Percentiles rank a stretch among this genome's conserved stretches.
Conservation (phyloP, 129 eudicot genomes). For the Flaveria bidentis region DNA sequence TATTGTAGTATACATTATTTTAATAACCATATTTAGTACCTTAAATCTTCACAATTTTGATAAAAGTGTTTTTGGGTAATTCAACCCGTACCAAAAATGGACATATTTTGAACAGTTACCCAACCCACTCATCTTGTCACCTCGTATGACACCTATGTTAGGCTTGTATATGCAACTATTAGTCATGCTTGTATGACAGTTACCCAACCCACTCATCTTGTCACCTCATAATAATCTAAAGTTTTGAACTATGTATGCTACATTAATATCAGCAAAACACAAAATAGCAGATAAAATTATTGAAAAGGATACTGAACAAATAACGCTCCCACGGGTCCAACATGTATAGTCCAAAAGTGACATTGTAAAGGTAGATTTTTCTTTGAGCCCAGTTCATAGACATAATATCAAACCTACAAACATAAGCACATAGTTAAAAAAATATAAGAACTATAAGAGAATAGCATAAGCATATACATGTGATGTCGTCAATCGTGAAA, state of each 20-base stretch:
- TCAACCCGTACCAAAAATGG: background rate
- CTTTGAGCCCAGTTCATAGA: conserved; percentile 83
- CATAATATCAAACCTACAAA: conserved; percentile 3
- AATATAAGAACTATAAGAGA: background rate
- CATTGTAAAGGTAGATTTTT: conserved; percentile 81
- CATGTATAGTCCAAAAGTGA: conserved; percentile 92
- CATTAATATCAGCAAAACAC: background rate
- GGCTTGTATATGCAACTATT: background rate
- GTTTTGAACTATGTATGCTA: background rate
- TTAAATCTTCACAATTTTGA: background rate
- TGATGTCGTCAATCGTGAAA: background rate
- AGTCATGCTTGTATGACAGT: background rate
- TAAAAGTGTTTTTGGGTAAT: background rate
- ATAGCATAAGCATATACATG: background rate
- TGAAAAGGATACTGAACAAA: conserved; percentile 81
- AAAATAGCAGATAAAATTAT: background rate
- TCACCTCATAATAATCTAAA: background rate
- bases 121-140: background rate
- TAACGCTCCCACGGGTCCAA: conserved; percentile 92
- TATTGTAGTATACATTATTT: background rate
- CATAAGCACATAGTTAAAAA: background rate
- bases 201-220: too few relatives aligned
- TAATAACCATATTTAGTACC: background rate
- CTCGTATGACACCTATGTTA: too few relatives aligned
- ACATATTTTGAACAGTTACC: background rate